Evolutionary conservation across 495 filamentous ascomycete species (phyloP).

Genomic region (Corynascus novoguineensis): DNA sequence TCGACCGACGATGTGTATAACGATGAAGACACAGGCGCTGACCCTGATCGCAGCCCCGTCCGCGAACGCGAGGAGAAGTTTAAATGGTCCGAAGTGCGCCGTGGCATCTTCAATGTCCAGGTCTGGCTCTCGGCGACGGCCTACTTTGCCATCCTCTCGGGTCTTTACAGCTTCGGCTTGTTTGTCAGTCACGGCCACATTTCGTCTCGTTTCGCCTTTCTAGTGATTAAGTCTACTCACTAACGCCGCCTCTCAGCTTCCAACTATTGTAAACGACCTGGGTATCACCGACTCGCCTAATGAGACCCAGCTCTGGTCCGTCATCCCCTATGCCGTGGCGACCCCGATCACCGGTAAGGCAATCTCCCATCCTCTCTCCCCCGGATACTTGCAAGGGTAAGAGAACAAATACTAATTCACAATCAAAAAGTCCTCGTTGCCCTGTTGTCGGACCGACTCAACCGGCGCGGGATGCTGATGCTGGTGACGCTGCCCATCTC

Average conservation of each 20-base stretch:
- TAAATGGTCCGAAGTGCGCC: conserved; percentile 60
- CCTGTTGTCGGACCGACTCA: conserved; percentile 43
- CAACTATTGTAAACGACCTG: conserved; percentile 60
- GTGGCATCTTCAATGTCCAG: conserved; percentile 55
- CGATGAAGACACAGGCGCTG: background rate
- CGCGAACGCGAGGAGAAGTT: conserved; percentile 43
- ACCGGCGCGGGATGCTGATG: conserved; percentile 39
- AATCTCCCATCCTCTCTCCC: background rate
- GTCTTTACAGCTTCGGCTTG: conserved; percentile 48
- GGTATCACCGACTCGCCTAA: conserved; percentile 54
- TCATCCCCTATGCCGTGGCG: conserved; percentile 61
- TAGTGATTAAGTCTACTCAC: background rate
- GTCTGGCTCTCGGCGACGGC: conserved; percentile 47
- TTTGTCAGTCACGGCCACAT: conserved; percentile 34
- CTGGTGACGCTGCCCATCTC: conserved; percentile 41
- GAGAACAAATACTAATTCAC: background rate
- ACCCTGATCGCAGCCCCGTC: conserved; percentile 29
- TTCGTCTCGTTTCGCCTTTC: background rate
- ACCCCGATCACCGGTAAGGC: conserved; percentile 49
- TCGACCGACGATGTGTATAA: background rate
- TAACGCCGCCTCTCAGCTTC: conserved; percentile 44
- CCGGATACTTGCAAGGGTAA: no score
- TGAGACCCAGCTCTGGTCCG: conserved; percentile 60
- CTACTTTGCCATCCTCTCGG: conserved; percentile 43
- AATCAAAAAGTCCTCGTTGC: conserved; percentile 32